Evolutionary conservation across 179 eudicot species (phyloP).

Genomic region (Silene vulgaris): DNA sequence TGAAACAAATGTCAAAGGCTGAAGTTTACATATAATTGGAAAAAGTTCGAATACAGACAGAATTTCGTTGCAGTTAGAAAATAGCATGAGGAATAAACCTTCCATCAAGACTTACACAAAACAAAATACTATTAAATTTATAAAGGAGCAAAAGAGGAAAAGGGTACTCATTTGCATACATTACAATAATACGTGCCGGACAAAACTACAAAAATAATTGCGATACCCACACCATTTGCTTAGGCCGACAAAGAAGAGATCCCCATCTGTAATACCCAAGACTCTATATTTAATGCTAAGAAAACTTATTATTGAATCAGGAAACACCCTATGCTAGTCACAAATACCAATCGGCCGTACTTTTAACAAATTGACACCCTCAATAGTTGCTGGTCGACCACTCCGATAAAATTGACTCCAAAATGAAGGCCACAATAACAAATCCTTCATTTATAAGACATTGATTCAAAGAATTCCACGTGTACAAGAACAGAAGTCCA

Average conservation of each 20-base stretch:
- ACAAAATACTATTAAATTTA: no score
- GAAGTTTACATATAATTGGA: constrained; percentile 3
- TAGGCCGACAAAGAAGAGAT: not conserved
- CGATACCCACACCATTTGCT: no score
- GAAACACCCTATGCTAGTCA: not conserved
- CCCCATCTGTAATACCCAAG: not conserved
- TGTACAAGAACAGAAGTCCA: not conserved
- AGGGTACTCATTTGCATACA: no score
- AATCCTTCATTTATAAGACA: not conserved
- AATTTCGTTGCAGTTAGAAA: not conserved
- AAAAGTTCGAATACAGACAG: not conserved
- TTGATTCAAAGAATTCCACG: not conserved
- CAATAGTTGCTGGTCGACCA: not conserved
- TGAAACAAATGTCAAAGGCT: constrained; percentile 3
- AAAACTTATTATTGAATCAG: not conserved
- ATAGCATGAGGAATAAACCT: no score
- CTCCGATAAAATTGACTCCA: not conserved
- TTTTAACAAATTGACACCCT: not conserved
- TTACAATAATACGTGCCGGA: no score
- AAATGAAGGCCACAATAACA: not conserved
- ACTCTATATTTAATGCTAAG: not conserved
- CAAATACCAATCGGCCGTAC: not conserved
- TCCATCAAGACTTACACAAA: no score
- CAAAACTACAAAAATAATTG: no score
- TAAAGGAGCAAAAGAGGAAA: no score